Evolutionary conservation across 2,329 filamentous ascomycete genomes (phyloP).

Genomic region (Pseudopyrenochaeta lycopersici): DNA sequence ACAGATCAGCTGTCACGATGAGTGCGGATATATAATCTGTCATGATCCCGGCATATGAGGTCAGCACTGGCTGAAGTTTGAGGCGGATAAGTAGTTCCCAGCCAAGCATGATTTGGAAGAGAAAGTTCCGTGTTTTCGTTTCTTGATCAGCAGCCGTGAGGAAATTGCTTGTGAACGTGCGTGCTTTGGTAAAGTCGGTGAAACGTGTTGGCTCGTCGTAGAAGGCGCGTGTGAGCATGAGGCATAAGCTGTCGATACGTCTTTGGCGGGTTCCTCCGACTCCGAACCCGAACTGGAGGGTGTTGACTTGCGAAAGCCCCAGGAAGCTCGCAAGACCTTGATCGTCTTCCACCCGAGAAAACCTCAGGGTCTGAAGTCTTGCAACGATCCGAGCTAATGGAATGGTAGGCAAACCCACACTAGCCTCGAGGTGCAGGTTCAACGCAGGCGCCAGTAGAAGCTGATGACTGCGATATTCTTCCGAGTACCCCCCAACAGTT

Average conservation of each 20-base stretch:
- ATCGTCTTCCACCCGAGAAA: neutral
- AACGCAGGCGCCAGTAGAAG: neutral
- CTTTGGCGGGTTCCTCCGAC: neutral
- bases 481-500: neutral
- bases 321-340: neutral
- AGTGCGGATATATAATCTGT: conserved; percentile 1
- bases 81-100: neutral
- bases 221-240: neutral
- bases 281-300: neutral
- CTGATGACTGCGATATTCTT: neutral
- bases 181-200: neutral
- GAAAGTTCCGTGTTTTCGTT: neutral
- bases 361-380: neutral
- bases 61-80: neutral
- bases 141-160: neutral
- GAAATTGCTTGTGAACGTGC: conserved; percentile 1
- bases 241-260: neutral
- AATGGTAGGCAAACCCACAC: neutral
- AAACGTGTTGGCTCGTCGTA: neutral
- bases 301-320: neutral
- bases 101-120: neutral
- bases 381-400: neutral
- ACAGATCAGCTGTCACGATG: neutral
- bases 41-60: neutral
- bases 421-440: neutral